A percentile compares a stretch with the other conserved stretches of the same genome.
These are phyloP conservation scores for Heliosperma pusillum DNA, from an alignment of 148 eudicot genomes.

Conservation along the genomic window DNA sequence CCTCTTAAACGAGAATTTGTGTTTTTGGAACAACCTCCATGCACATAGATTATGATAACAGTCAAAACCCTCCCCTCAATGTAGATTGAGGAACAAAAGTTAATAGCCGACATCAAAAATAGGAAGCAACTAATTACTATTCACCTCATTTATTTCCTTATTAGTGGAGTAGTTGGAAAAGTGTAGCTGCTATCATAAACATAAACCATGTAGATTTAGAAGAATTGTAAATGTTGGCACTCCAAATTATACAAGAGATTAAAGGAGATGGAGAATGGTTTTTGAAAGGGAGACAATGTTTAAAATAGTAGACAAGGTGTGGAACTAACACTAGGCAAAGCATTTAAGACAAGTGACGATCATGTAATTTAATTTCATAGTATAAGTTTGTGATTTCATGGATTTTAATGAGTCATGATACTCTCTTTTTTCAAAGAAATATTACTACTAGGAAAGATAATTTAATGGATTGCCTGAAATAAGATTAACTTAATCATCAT, in stretches of 20 bases:
- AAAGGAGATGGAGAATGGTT: background rate
- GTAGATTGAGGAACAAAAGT: too few relatives aligned
- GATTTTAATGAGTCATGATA: background rate
- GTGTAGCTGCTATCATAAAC: background rate
- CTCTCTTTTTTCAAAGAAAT: background rate
- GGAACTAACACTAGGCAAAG: background rate
- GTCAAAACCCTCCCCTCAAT: too few relatives aligned
- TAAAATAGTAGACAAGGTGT: background rate
- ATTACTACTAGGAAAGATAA: too few relatives aligned
- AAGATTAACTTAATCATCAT: too few relatives aligned
- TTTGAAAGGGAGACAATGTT: background rate
- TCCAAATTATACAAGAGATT: background rate
- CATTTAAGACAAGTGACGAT: background rate
- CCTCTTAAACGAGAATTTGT: too few relatives aligned
- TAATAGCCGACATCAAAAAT: too few relatives aligned
- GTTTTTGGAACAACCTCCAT: too few relatives aligned
- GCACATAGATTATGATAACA: too few relatives aligned
- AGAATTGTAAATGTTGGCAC: background rate
- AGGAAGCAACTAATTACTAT: background rate
- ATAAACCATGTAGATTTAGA: background rate
- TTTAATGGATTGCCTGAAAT: too few relatives aligned
- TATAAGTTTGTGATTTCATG: constrained; percentile 10
- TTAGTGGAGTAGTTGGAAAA: background rate
- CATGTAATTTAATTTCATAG: background rate
- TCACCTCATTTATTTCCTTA: background rate